A percentile compares a stretch with the other conserved stretches of the same genome.
Conservation (phyloP, 2,329 filamentous ascomycete genomes). For the Ascochyta clinopodiicola region DNA sequence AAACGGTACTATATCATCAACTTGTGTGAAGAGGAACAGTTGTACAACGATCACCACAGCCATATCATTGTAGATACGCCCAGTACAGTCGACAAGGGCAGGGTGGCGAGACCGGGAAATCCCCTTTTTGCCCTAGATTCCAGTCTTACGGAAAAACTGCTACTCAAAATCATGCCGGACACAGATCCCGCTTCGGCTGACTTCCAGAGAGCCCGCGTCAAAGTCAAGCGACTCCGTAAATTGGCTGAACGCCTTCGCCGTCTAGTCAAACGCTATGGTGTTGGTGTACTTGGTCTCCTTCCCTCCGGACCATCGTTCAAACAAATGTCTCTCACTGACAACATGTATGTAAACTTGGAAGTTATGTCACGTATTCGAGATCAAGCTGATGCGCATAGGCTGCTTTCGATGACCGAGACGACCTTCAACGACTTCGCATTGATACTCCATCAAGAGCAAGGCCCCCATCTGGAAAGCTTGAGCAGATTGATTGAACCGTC, state of each 20-base stretch:
- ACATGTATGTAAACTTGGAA: not conserved
- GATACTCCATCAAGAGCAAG: no score
- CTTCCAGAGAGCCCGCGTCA: not conserved
- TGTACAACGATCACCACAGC: not conserved
- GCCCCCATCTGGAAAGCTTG: no score
- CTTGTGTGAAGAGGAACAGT: not conserved
- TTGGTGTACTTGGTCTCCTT: constrained; percentile 8
- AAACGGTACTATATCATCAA: not conserved
- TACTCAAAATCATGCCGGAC: not conserved
- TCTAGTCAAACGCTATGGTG: not conserved
- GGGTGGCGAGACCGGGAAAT: not conserved
- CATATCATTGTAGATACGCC: not conserved
- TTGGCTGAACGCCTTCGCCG: not conserved
- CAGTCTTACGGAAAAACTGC: not conserved
- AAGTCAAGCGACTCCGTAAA: constrained; percentile 4
- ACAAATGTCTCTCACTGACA: constrained; percentile 8
- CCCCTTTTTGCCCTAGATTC: not conserved
- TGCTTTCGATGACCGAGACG: no score
- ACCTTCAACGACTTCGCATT: no score
- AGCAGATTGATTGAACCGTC: no score
- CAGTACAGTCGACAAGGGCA: not conserved
- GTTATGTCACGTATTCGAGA: no score
- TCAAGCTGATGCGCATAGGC: no score
- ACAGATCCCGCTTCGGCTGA: not conserved
- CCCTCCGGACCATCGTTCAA: constrained; percentile 11